phyloP scores from a whole-genome alignment of 2,329 filamentous ascomycete genomes.

The Bipolaris bicolor region DNA sequence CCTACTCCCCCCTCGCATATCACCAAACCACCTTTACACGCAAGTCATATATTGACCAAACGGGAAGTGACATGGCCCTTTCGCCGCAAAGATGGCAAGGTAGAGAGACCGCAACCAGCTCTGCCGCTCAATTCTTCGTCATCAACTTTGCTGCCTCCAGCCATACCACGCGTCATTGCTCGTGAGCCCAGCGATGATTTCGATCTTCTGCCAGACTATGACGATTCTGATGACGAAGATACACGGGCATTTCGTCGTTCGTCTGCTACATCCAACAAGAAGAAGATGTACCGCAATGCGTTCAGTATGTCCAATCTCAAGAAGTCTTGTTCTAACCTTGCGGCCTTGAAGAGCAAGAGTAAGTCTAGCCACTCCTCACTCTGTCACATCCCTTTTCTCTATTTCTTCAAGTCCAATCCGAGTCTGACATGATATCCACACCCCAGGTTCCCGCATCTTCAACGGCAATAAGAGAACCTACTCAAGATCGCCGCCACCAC shows the following conservation, averaged over 20 bases:
- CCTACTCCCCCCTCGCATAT: background rate
- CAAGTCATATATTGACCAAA: constrained; percentile 10
- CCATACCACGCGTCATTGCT: background rate
- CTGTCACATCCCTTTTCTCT: background rate
- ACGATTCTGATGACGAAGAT: background rate
- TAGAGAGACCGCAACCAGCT: constrained; percentile 12
- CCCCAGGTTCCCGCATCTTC: constrained; percentile 27
- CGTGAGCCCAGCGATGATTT: background rate
- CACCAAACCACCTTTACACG: too few relatives aligned
- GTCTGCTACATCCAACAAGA: background rate
- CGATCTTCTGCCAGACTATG: background rate
- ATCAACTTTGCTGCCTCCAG: constrained; percentile 1
- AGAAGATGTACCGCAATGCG: background rate
- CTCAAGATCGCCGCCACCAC: constrained; percentile 16
- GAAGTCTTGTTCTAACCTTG: constrained; percentile 21
- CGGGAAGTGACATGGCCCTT: constrained; percentile 19
- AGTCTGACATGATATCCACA: background rate
- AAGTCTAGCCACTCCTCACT: background rate
- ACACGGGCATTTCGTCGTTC: background rate
- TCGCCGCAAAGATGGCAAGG: constrained; percentile 9
- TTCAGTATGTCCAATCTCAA: constrained; percentile 12
- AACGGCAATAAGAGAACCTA: constrained; percentile 1
- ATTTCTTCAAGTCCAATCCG: background rate
- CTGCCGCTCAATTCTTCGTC: constrained; percentile 6
- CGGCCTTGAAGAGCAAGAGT: constrained; percentile 23